phyloP scores from a whole-genome alignment of 2,329 filamentous ascomycete genomes.

The Phymatotrichopsis omnivora region DNA sequence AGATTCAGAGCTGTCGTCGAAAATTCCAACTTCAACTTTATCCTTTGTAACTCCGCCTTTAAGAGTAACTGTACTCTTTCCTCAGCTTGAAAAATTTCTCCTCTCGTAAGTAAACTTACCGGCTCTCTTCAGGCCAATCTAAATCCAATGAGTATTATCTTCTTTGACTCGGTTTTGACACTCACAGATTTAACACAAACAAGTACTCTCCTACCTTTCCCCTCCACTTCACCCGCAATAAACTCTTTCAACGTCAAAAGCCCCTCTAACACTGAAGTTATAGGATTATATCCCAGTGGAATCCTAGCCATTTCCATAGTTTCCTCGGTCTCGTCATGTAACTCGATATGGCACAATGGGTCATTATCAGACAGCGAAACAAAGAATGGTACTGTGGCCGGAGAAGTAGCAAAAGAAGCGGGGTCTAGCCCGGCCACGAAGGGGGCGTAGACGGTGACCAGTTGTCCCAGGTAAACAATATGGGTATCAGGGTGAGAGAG shows the following conservation, averaged over 20 bases:
- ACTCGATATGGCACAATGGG: constrained; percentile 1
- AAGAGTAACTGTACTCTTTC: constrained; percentile 1
- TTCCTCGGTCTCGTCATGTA: constrained; percentile 4
- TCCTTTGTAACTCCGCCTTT: constrained; percentile 1
- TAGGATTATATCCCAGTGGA: background rate
- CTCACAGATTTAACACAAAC: constrained; percentile 12
- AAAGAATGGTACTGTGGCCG: background rate
- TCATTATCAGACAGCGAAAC: background rate
- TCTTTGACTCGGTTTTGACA: background rate
- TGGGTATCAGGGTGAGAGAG: background rate
- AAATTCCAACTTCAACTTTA: constrained; percentile 11
- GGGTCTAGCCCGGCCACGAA: constrained; percentile 1
- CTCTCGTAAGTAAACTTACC: background rate
- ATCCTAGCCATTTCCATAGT: constrained; percentile 1
- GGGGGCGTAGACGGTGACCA: constrained; percentile 1
- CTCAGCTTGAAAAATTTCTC: background rate
- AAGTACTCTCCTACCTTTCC: background rate
- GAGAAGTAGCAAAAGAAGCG: background rate
- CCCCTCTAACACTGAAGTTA: background rate
- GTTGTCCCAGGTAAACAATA: background rate
- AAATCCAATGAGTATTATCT: background rate
- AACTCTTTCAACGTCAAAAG: constrained; percentile 7
- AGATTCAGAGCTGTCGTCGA: constrained; percentile 13
- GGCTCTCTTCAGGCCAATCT: constrained; percentile 3
- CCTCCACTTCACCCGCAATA: constrained; percentile 2